Percentiles rank a stretch among this genome's conserved stretches.
Evolutionary conservation across 1,284 basidiomycete genomes (phyloP).

Genomic region (Meira nashicola): DNA sequence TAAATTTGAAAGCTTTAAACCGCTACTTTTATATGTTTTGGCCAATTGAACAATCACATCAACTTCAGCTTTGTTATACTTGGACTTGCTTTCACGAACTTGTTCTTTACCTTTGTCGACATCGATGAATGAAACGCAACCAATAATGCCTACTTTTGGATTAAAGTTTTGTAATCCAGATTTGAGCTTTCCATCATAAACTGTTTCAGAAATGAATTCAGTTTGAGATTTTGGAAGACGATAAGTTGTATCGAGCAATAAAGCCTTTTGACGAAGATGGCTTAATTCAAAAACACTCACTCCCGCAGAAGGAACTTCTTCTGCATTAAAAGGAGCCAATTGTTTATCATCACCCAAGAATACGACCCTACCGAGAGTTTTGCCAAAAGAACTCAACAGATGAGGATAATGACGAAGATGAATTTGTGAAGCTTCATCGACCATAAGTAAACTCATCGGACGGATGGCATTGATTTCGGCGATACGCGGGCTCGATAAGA

Average conservation of each 20-base stretch:
- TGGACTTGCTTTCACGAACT: background rate
- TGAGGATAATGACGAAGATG: conserved; percentile 10
- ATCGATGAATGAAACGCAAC: conserved; percentile 14
- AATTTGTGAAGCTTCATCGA: conserved; percentile 18
- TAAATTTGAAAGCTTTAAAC: background rate
- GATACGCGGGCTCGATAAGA: conserved; percentile 1
- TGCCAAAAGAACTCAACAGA: conserved; percentile 7
- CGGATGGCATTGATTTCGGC: conserved; percentile 1
- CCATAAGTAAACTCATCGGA: conserved; percentile 10
- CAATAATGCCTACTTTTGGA: background rate
- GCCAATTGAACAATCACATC: conserved; percentile 2
- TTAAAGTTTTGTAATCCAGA: conserved; percentile 3
- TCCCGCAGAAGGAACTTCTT: conserved; percentile 2
- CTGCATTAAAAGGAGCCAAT: conserved; percentile 13
- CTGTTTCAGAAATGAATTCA: conserved; percentile 11
- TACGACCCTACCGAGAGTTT: conserved; percentile 7
- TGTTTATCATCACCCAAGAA: conserved; percentile 18
- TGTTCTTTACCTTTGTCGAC: conserved; percentile 6
- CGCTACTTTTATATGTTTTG: background rate
- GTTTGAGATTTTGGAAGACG: conserved; percentile 9
- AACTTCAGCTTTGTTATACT: conserved; percentile 8
- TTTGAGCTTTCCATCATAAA: conserved; percentile 11
- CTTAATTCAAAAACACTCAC: conserved; percentile 13
- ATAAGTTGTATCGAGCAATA: conserved; percentile 13
- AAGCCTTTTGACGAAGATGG: conserved; percentile 6